Base-by-base conservation (phyloP, 2,329 filamentous ascomycete species). In the Madurella fahalii region DNA sequence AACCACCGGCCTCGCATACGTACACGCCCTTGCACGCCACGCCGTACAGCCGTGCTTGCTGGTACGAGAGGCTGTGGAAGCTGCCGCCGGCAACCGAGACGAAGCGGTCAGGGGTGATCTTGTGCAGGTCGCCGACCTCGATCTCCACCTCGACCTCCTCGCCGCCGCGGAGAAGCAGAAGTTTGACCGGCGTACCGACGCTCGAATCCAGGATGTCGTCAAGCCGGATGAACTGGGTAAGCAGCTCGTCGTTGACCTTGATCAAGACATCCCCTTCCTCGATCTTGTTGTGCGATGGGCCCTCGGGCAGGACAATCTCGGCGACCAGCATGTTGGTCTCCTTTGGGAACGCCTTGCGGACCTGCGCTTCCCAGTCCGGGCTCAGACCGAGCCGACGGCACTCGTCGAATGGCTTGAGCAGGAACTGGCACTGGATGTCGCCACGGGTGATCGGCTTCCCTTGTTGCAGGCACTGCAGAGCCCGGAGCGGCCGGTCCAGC, bases 311-410 rank as follows among this genome's bases (percentile, higher is more conserved):
- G 13, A 97, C 85, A 57, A 96, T 95, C 73, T 99, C 95, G 17
- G 92, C 93, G 12, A 96, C 93, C 30, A 99, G 82, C 90, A 99
- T 92, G 67, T 94, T 95, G 20, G 91, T 97, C 74, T 96, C 94
- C 64, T 89, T 87, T 1, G 95, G 94, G 62, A 96, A 95, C 25
- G 83, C 78, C 63, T 88, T 84, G 34, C 94, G 86, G 59, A 95
- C 84, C 53, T 86, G 85, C 39, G 89, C 86, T 75, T 99, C 94
- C 85, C 90, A 95, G 49, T 90, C 82, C 0, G 91, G 80, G 2
- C 83, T 90, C 57, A 99, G 77, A 8, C 94, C 94, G 11, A 99
- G 77, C 56, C 94, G 83, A 52, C 93, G 85, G 71, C 94, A 97
- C 70, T 99, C 95, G 64, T 99, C 95, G 64, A 99, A 99, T 0